Conservation (phyloP, 805 yeast species). For the Suhomyces pyralidae region DNA sequence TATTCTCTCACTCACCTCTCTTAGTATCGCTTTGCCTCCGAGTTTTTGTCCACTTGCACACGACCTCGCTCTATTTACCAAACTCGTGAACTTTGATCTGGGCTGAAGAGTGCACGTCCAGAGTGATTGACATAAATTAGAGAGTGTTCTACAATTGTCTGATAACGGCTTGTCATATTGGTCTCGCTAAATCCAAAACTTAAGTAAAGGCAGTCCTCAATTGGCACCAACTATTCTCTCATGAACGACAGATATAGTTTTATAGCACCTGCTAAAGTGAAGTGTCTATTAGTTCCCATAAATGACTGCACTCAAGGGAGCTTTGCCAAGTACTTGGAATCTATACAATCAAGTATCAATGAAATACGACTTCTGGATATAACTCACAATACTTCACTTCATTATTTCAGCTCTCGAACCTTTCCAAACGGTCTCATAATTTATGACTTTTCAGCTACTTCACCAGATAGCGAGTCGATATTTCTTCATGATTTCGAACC, state of each 20-base stretch:
- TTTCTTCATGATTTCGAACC: constrained; percentile 89
- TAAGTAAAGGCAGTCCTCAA: neutral
- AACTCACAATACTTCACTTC: constrained; percentile 50
- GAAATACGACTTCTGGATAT: constrained; percentile 77
- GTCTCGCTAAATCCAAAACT: neutral
- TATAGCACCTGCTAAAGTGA: constrained; percentile 64
- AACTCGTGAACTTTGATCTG: neutral
- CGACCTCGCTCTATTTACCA: constrained; percentile 1
- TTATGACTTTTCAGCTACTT: constrained; percentile 50
- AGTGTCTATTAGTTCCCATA: constrained; percentile 66
- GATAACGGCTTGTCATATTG: neutral
- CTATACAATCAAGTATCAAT: constrained; percentile 42
- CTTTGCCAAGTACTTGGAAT: constrained; percentile 42
- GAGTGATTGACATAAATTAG: neutral
- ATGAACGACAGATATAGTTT: constrained; percentile 35
- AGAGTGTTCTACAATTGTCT: neutral
- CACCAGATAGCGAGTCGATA: constrained; percentile 53
- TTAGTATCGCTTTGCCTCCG: constrained; percentile 4
- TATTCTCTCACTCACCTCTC: neutral
- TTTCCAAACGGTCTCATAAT: constrained; percentile 75
- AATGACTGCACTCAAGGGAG: constrained; percentile 44
- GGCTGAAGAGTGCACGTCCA: neutral
- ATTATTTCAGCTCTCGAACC: constrained; percentile 75
- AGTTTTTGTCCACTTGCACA: neutral
- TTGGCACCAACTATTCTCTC: neutral